Percentiles rank a stretch among this genome's conserved stretches.
Evolutionary conservation across 805 yeast species (phyloP).

Genomic region (Millerozyma acaciae): DNA sequence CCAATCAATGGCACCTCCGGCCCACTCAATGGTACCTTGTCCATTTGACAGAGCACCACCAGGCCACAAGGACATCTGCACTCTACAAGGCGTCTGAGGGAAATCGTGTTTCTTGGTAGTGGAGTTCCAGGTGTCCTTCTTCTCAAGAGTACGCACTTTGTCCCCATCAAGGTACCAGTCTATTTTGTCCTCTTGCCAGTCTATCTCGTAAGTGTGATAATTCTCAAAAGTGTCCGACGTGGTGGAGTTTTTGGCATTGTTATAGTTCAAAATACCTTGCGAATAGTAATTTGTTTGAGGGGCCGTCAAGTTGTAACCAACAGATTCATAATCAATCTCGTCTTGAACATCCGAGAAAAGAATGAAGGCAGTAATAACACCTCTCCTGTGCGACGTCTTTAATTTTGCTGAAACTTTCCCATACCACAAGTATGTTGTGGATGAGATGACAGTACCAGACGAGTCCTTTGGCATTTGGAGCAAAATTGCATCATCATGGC

Average conservation of each 20-base stretch:
- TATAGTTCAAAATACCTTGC: slow-evolving; percentile 67
- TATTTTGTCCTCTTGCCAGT: slow-evolving; percentile 73
- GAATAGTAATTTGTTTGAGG: slow-evolving; percentile 81
- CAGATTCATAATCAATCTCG: slow-evolving; percentile 85
- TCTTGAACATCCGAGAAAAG: slow-evolving; percentile 81
- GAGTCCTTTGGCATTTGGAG: slow-evolving; percentile 73
- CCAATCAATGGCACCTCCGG: slow-evolving; percentile 90
- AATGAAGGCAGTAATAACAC: slow-evolving; percentile 83
- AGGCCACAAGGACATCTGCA: slow-evolving; percentile 77
- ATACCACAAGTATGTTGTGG: slow-evolving; percentile 81
- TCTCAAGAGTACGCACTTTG: slow-evolving; percentile 60
- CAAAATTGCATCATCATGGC: slow-evolving; percentile 50
- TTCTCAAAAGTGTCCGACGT: slow-evolving; percentile 56
- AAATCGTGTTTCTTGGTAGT: slow-evolving; percentile 54
- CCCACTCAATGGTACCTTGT: slow-evolving; percentile 71
- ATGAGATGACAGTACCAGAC: slow-evolving; percentile 75
- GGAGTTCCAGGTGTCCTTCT: slow-evolving; percentile 55
- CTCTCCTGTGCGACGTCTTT: slow-evolving; percentile 70
- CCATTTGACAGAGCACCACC: slow-evolving; percentile 58
- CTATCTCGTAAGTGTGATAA: slow-evolving; percentile 73
- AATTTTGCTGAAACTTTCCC: slow-evolving; percentile 70
- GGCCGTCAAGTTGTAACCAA: slow-evolving; percentile 64
- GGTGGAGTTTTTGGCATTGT: slow-evolving; percentile 47
- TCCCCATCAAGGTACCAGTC: slow-evolving; percentile 74
- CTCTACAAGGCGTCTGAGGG: slow-evolving; percentile 73